phyloP scores from a whole-genome alignment of 2,329 filamentous ascomycete genomes.

The Colletotrichum sp. region DNA sequence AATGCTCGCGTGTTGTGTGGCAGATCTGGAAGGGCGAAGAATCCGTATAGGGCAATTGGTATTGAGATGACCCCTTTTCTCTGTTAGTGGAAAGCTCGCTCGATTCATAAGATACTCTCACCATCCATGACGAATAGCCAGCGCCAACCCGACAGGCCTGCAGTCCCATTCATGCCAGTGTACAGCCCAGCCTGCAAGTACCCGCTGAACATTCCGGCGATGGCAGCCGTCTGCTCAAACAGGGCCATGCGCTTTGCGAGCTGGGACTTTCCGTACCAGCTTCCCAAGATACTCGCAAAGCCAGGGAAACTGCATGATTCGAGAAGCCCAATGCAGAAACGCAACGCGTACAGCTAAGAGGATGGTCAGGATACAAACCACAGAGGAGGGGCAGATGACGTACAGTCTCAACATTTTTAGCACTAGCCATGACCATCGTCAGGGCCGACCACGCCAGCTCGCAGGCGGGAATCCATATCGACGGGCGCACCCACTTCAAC shows the following conservation, averaged over 20 bases:
- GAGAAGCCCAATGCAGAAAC: constrained; percentile 47
- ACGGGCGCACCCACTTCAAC: constrained; percentile 28
- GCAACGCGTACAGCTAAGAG: constrained; percentile 42
- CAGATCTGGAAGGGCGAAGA: constrained; percentile 25
- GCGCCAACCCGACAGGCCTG: constrained; percentile 37
- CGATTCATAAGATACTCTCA: no score
- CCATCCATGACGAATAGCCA: constrained; percentile 48
- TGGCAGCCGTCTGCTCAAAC: constrained; percentile 54
- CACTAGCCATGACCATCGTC: constrained; percentile 17
- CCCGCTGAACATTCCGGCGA: constrained; percentile 61
- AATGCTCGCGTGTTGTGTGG: constrained; percentile 20
- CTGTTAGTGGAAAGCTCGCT: no score
- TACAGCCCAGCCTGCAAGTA: constrained; percentile 61
- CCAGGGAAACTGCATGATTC: constrained; percentile 35
- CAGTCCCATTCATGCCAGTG: constrained; percentile 33
- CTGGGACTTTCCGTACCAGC: constrained; percentile 41
- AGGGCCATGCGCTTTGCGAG: constrained; percentile 57
- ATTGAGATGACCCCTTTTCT: constrained; percentile 19
- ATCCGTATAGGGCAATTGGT: constrained; percentile 25
- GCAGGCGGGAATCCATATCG: constrained; percentile 29
- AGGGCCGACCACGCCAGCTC: constrained; percentile 27
- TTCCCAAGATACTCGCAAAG: constrained; percentile 41
- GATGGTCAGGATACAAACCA: neutral
- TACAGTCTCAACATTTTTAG: constrained; percentile 26
- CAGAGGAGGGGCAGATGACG: neutral